Evolutionary conservation across 768 basidiomycete genomes (phyloP), one percentile per base, ranked within the genome.

Genomic region (Coprinopsis sp.): DNA sequence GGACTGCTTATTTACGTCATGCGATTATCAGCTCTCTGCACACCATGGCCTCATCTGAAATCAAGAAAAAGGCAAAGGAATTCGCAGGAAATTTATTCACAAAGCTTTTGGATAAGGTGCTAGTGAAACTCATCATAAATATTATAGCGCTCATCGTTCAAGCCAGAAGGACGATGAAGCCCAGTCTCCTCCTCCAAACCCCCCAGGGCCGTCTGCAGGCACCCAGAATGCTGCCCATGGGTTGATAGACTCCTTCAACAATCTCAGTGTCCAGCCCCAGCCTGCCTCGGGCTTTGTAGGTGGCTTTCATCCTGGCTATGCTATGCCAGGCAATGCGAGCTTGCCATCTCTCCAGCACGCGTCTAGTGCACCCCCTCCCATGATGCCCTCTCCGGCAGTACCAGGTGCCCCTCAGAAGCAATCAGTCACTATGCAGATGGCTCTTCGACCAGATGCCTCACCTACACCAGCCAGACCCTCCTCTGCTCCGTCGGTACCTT

Each of bases 371-470:
- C 59, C 18, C 51, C 65, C 37, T 16, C 63, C 66, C 19, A 51
- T 58, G 13, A 68, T 73, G 54, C 74, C 77, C 7, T 50, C 54
- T 28, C 73, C 74, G 12, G 63, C 55, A 46, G 47, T 55, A 37
- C 40, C 48, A 8, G 52, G 52, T 19, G 61, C 61, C 6, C 70
- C 70, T 6, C 27, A 29, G 7, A 27, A 47, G 24, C 63, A 64
- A 25, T 71, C 70, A 21, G 54, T 66, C 38, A 68, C 68, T 14
- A 71, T 71, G 70, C 66, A 69, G 47, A 65, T 67, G 58, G 66
- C 69, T 14, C 60, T 70, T 30, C 57, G 19, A 33, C 57, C 61
- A 12, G 48, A 29, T 37, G n/a, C 53, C 14, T 33, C 54, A 6
- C 43, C 56, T 14, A 49, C 55, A 13, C 51, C 51, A 25, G 46